phyloP scores from a whole-genome alignment of 257 asterid species.

The Jacaranda copaia region DNA sequence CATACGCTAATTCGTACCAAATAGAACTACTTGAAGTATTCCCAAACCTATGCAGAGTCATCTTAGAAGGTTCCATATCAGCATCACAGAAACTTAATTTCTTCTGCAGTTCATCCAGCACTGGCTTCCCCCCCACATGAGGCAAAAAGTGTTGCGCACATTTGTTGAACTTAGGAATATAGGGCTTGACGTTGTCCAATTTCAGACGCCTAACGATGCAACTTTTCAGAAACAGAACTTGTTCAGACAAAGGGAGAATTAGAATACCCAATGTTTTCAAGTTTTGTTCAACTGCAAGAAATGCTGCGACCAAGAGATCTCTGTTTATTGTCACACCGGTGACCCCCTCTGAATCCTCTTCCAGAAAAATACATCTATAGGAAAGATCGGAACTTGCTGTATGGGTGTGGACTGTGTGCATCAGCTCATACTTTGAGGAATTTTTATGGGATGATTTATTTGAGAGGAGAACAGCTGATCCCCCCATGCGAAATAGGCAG shows the following conservation, averaged over 20 bases:
- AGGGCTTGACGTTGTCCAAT: constrained; percentile 27
- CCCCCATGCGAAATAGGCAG: constrained; percentile 63
- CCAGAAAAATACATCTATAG: constrained; percentile 18
- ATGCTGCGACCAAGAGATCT: constrained; percentile 29
- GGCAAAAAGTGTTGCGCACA: constrained; percentile 64
- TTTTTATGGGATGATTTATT: constrained; percentile 45
- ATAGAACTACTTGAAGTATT: constrained; percentile 68
- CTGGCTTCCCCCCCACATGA: constrained; percentile 65
- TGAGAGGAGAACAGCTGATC: constrained; percentile 61
- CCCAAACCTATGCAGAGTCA: constrained; percentile 70
- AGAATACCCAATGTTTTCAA: constrained; percentile 42
- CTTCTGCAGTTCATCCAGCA: constrained; percentile 57
- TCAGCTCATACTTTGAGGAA: constrained; percentile 56
- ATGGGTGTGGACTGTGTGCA: constrained; percentile 61
- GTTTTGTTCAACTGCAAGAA: constrained; percentile 28
- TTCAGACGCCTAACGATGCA: not conserved
- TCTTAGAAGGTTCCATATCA: constrained; percentile 68
- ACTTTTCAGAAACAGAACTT: constrained; percentile 45
- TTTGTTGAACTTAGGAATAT: constrained; percentile 56
- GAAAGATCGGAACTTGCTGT: constrained; percentile 25
- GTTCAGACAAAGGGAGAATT: constrained; percentile 63
- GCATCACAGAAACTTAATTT: constrained; percentile 47
- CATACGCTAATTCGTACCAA: constrained; percentile 66
- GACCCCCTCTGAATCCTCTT: constrained; percentile 54
- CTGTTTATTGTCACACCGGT: constrained; percentile 46